Evolutionary conservation across 768 basidiomycete genomes (phyloP).

Genomic region (Lentinula sp.): DNA sequence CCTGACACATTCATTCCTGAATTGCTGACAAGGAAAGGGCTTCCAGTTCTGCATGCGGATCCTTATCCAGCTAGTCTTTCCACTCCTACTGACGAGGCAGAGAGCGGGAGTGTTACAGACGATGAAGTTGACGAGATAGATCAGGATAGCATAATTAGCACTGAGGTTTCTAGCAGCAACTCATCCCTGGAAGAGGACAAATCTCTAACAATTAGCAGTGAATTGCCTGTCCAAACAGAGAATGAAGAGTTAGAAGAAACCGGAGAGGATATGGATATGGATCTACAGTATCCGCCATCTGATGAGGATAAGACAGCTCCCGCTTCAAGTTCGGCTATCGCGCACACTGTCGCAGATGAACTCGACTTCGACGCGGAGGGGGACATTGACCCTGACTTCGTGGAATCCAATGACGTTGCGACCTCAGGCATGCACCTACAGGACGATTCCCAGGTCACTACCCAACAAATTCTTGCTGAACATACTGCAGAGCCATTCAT

Average conservation of each 20-base stretch:
- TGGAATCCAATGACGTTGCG: slow-evolving; percentile 8
- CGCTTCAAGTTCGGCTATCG: not conserved
- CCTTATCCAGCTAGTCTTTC: slow-evolving; percentile 46
- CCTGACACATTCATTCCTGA: slow-evolving; percentile 8
- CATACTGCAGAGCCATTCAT: not conserved
- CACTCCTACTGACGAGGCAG: slow-evolving; percentile 23
- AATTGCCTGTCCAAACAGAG: not conserved
- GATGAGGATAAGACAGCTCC: slow-evolving; percentile 1
- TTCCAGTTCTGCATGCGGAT: slow-evolving; percentile 29
- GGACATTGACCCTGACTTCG: slow-evolving; percentile 28
- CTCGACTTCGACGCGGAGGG: slow-evolving; percentile 29
- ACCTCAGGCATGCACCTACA: not conserved
- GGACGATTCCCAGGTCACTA: not conserved
- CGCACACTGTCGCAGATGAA: not conserved
- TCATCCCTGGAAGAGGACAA: not conserved
- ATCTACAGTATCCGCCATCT: slow-evolving; percentile 18
- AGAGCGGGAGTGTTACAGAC: not conserved
- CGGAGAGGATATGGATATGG: slow-evolving; percentile 9
- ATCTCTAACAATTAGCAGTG: not conserved
- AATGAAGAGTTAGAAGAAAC: slow-evolving; percentile 12
- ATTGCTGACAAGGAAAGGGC: slow-evolving; percentile 17
- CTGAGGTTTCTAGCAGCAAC: not conserved
- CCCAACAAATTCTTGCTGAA: slow-evolving; percentile 1
- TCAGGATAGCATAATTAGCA: not conserved
- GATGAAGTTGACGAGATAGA: slow-evolving; percentile 3